Conservation (phyloP, 164 flowering plant species). For the Nymphaea colorata region DNA sequence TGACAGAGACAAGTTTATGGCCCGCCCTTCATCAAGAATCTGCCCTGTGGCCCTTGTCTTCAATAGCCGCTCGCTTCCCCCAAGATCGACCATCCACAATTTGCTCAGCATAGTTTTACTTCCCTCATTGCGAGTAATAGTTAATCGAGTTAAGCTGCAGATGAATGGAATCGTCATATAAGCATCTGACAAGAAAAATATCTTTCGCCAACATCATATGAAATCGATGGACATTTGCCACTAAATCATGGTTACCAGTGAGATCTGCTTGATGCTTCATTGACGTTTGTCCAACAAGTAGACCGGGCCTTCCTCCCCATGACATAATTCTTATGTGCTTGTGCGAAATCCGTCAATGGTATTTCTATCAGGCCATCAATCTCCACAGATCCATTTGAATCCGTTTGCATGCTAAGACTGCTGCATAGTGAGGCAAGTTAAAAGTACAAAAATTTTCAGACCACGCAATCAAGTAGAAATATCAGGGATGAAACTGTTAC, state of each 20-base stretch:
- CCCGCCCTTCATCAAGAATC: conserved; percentile 74
- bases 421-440: conserved; percentile 26
- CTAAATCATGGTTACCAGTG: conserved; percentile 43
- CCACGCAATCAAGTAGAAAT: too few relatives aligned
- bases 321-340: conserved; percentile 57
- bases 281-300: conserved; percentile 72
- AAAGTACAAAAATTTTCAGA: too few relatives aligned
- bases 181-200: too few relatives aligned
- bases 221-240: too few relatives aligned
- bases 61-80: conserved; percentile 73
- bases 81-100: conserved; percentile 91
- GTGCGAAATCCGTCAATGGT: conserved; percentile 34
- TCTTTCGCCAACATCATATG: too few relatives aligned
- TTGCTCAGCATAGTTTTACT: conserved; percentile 38
- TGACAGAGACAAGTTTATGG: conserved; percentile 83
- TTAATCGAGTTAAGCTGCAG: conserved; percentile 64
- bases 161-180: too few relatives aligned
- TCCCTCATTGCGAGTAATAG: conserved; percentile 28
- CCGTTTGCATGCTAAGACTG: conserved; percentile 66
- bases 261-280: conserved; percentile 79
- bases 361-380: conserved; percentile 67
- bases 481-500: neutral
- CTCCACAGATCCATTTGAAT: conserved; percentile 56
- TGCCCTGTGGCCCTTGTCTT: conserved; percentile 83
- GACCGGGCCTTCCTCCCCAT: conserved; percentile 60